Conservation (phyloP, 1,139 yeast genomes). For the Lodderomyces theae region DNA sequence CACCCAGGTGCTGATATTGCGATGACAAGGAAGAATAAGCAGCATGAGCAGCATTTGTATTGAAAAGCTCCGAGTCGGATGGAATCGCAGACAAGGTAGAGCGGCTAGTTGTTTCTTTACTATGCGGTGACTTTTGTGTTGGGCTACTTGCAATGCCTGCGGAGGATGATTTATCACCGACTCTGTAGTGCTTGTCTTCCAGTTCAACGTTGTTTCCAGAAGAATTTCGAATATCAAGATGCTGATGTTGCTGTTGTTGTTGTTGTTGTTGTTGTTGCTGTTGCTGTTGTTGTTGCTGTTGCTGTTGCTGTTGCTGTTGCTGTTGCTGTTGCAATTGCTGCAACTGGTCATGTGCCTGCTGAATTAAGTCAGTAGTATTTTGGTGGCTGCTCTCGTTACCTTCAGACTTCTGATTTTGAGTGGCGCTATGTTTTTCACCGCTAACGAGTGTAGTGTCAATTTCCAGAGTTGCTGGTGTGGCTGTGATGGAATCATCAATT, state of each 20-base stretch:
- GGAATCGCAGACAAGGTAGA: slow-evolving; percentile 25
- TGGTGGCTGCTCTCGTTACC: neutral
- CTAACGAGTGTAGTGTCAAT: too few species aligned
- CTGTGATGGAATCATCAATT: too few species aligned
- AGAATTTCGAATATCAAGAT: neutral
- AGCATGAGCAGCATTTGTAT: slow-evolving; percentile 41
- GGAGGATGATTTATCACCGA: neutral
- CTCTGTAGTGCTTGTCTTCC: slow-evolving; percentile 1
- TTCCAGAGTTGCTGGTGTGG: too few species aligned
- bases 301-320: slow-evolving; percentile 24
- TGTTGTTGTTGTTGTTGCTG: slow-evolving; percentile 2
- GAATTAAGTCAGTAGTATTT: neutral
- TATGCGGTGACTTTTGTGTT: neutral
- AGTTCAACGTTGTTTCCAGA: neutral
- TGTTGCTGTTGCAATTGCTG: slow-evolving; percentile 19
- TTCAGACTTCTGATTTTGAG: neutral
- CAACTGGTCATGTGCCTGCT: slow-evolving; percentile 6
- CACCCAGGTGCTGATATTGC: slow-evolving; percentile 17
- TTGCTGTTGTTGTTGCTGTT: slow-evolving; percentile 36
- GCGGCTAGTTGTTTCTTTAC: slow-evolving; percentile 12
- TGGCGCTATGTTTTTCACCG: too few species aligned
- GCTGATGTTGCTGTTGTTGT: slow-evolving; percentile 1
- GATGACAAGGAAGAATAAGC: slow-evolving; percentile 43
- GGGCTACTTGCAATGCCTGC: slow-evolving; percentile 3
- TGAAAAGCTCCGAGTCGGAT: slow-evolving; percentile 43